phyloP scores from a whole-genome alignment of 805 yeast species.

The Lipomyces yamanashiensis region DNA sequence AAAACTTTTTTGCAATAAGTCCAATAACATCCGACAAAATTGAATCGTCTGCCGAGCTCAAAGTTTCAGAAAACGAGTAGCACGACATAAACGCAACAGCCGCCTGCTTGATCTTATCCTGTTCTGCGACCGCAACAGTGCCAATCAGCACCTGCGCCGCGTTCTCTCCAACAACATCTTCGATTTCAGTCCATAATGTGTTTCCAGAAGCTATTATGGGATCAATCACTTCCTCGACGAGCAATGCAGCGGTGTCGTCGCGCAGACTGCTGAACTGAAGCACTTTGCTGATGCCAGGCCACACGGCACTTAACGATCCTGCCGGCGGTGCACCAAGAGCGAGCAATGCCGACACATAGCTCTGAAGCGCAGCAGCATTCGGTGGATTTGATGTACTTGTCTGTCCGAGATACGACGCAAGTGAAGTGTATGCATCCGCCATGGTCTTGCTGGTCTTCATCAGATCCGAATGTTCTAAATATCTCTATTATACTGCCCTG shows the following conservation, averaged over 20 bases:
- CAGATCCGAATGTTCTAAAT: too few species aligned
- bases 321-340: constrained; percentile 15
- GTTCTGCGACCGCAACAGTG: constrained; percentile 22
- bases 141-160: constrained; percentile 14
- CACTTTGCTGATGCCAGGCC: constrained; percentile 30
- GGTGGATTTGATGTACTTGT: constrained; percentile 10
- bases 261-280: constrained; percentile 12
- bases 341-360: constrained; percentile 17
- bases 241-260: not conserved
- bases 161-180: constrained; percentile 1
- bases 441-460: not conserved
- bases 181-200: constrained; percentile 20
- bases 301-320: constrained; percentile 24
- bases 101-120: constrained; percentile 27
- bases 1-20: constrained; percentile 14
- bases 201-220: constrained; percentile 21
- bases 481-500: too few species aligned
- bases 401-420: constrained; percentile 12
- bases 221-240: constrained; percentile 31
- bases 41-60: not conserved
- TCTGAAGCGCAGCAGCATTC: constrained; percentile 4
- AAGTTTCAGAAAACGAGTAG: constrained; percentile 13
- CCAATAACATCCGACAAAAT: constrained; percentile 10
- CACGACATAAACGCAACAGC: constrained; percentile 26
- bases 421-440: constrained; percentile 20